Percentiles rank a stretch among this genome's conserved stretches.
Conservation (phyloP, 2,329 filamentous ascomycete genomes). For the Monilinia vaccinii-corymbosi region DNA sequence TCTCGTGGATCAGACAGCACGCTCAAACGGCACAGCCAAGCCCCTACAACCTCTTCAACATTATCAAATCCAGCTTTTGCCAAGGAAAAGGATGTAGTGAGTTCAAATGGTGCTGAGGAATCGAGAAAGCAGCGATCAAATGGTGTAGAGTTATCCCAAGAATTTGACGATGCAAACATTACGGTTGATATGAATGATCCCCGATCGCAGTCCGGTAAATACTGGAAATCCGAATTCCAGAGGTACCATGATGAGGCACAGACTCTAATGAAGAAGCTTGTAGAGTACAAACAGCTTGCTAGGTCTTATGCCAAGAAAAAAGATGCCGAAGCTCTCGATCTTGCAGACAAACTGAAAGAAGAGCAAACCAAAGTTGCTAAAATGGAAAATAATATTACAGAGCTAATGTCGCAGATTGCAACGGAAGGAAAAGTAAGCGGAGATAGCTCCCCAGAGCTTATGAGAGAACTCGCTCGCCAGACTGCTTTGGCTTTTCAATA, state of each 20-base stretch:
- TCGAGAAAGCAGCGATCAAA: constrained; percentile 9
- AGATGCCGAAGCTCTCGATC: constrained; percentile 58
- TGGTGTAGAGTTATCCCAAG: constrained; percentile 13
- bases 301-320: constrained; percentile 74
- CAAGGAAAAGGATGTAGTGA: neutral
- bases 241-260: constrained; percentile 64
- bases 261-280: constrained; percentile 65
- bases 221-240: constrained; percentile 73
- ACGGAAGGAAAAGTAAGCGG: constrained; percentile 30
- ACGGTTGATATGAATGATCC: constrained; percentile 66
- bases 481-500: constrained; percentile 50
- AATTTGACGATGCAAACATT: constrained; percentile 44
- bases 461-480: constrained; percentile 47
- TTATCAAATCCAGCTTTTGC: constrained; percentile 1
- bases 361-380: constrained; percentile 56
- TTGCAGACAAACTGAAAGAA: constrained; percentile 56
- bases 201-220: constrained; percentile 64
- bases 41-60: neutral
- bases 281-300: constrained; percentile 70
- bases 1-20: constrained; percentile 29
- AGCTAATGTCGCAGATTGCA: constrained; percentile 49
- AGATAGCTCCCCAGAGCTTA: constrained; percentile 38
- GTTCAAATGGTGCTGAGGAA: neutral
- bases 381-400: constrained; percentile 54
- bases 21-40: constrained; percentile 2